Base-by-base conservation (phyloP, 768 basidiomycete species). In the Panaeolus cyanescens region DNA sequence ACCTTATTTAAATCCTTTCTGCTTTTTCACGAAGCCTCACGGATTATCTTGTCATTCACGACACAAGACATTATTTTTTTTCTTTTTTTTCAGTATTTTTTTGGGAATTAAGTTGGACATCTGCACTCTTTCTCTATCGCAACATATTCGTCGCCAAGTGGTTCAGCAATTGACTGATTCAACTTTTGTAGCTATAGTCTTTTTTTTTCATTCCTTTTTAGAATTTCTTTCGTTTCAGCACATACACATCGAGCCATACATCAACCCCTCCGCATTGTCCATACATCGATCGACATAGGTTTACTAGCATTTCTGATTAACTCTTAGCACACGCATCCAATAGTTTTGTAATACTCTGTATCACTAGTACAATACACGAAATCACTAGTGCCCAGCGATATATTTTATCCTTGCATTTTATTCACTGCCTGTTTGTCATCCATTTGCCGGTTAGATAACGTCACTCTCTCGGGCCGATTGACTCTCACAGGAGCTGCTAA, bases 1-100 rank as follows among this genome's bases (percentile, higher is more conserved):
- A 31, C 34, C 12, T 54, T 40, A 25, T 28, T 17, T 55, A 40
- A 15, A 50, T 10, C 55, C 65, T 53, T 59, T 57, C 54, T 63
- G 61, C 31, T 66, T n/a, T 33, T 59, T 64, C 34, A 55, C 56
- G 10, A 34, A 61, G 59, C 67, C 64, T 63, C 56, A 79, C 72
- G 70, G 71, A 64, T 58, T 55, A 42, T 61, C 77, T 80, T 82
- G 78, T 80, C 79, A 83, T 82, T 79, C 79, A 83, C 81, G 81
- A 79, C 71, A 81, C 81, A 80, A 80, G 78, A 70, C 68, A 71
- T 71, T 75, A 74, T 73, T 64, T 75, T 71, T 66, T 72, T 71
- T 75, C 75, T 73, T 64, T 75, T 71, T 66, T 69, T 75, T 71
- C 71, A 66, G 70, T 75, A 72, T 64, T 37, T 50, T 56, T 60